Percentiles rank a stretch among this genome's conserved stretches.
Evolutionary conservation across 441 rosid species (phyloP).

Genomic region (Theobroma grandiflorum): DNA sequence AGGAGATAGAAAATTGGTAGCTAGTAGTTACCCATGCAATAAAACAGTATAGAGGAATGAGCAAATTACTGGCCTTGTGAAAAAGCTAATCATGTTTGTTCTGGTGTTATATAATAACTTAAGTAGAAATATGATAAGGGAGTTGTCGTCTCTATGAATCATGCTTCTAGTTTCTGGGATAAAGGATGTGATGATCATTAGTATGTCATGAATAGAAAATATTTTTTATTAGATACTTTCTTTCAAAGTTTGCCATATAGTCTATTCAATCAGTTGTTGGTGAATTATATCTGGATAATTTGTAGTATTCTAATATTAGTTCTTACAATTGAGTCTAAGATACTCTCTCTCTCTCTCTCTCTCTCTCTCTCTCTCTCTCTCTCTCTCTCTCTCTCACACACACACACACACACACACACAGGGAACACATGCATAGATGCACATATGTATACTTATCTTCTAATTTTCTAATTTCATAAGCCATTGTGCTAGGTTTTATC

Average conservation of each 20-base stretch:
- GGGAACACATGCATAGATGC: neutral
- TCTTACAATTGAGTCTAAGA: neutral
- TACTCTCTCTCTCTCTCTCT: neutral
- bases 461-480: constrained; percentile 22
- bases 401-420: neutral
- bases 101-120: neutral
- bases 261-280: neutral
- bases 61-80: neutral
- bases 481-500: constrained; percentile 74
- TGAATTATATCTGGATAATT: neutral
- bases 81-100: neutral
- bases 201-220: neutral
- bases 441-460: constrained; percentile 2
- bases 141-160: neutral
- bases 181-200: neutral
- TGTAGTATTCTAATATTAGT: neutral
- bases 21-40: neutral
- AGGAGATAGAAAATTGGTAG: neutral
- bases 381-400: neutral
- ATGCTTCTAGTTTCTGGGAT: neutral
- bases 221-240: neutral
- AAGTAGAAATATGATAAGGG: neutral
- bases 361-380: neutral
- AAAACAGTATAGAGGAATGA: neutral
- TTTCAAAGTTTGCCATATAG: neutral